Evolutionary conservation across 1,284 basidiomycete species (phyloP), one percentile per base, ranked within the genome.

Genomic region (Irpex sp.): DNA sequence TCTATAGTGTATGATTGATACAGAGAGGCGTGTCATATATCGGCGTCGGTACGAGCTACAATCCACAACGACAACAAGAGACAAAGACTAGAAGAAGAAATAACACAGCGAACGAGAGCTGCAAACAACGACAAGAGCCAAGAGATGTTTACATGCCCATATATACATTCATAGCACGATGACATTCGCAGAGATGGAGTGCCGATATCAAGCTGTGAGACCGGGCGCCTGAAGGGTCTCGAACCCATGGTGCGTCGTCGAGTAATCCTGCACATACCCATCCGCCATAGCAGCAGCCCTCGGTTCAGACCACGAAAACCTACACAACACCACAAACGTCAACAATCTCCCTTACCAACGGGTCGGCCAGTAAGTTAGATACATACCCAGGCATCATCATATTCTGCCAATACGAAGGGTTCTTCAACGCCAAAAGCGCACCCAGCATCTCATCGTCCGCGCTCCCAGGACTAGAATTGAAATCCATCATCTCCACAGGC

Each of bases 361-460:
- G n/a, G 49, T 60, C 42, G 56, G 32, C 20, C 15, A 54, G 22
- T 11, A 44, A 38, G 32, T 15, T 24, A 54, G 49, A 6, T 2
- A 77, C 81, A 45, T 68, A 94, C 90, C 94, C 94, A 66, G 94
- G 93, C 91, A 94, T 93, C 91, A 95, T 91, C 89, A 94, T 91
- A 68, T 88, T 92, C 49, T 88, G 82, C 92, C 92, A 94, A 86
- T 90, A 95, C 32, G 83, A 85, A 1, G 90, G 90, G 70, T 90
- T 93, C 74, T 92, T 90, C 69, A 95, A 83, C 22, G 89, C 89
- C 70, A 90, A 86, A 90, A 95, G 92, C 32, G 92, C 88, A 3
- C 92, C 93, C 69, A 94, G 83, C 79, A 90, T 87, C 65, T 92
- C 91, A 65, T 78, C 75, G 62, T 78, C 74, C 54, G 71, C 59